Base-by-base conservation (phyloP, 108 stramenopile species). In the Nannochloropsis salina region DNA sequence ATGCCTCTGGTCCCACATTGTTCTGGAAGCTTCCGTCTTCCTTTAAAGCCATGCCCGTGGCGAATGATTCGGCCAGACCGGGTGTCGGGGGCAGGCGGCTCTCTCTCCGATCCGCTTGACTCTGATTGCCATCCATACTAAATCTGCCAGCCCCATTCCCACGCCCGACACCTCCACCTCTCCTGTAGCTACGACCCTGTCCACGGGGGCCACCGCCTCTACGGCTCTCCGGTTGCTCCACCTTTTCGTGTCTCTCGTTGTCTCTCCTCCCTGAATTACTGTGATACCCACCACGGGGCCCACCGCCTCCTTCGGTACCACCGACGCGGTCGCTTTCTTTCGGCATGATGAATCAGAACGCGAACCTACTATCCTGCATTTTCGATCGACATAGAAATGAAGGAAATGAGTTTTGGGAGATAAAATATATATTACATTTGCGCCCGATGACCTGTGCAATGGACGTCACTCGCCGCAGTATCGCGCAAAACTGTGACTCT, bases 11-110 rank as follows among this genome's bases (percentile, higher is more conserved):
- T 74, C 61, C 61, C 61, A 74, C 61, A n/a, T 74, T 74, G 2
- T 74, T 74, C 61, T 74, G 61, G 61, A 74, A 74, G 61, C 61
- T 74, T 8, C 61, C 61, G 8, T 74, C 61, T n/a, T 74, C 61
- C 61, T 74, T 74, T n/a, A 74, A 74, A n/a, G 3, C n/a, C 61
- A 74, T 74, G 8, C 61, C 61, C 61, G 61, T 3, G n/a, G 61
- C 61, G 20, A 74, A n/a, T 4, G 61, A 74, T n/a, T 74, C 61
- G n/a, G 61, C 61, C 61, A 74, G n/a, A n/a, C 61, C 61, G 4
- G 61, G 61, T 74, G 61, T 15, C 8, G 61, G 61, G 61, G 61
- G 61, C 15, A n/a, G 61, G 15, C 31, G 31, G 31, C 31, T 31
- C 31, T 31, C 31, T 31, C 31, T 31, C 31, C 31, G 31, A 31